Evolutionary conservation across 768 basidiomycete species (phyloP), one percentile per base, ranked within the genome.

Genomic region (Kwoniella sp.): DNA sequence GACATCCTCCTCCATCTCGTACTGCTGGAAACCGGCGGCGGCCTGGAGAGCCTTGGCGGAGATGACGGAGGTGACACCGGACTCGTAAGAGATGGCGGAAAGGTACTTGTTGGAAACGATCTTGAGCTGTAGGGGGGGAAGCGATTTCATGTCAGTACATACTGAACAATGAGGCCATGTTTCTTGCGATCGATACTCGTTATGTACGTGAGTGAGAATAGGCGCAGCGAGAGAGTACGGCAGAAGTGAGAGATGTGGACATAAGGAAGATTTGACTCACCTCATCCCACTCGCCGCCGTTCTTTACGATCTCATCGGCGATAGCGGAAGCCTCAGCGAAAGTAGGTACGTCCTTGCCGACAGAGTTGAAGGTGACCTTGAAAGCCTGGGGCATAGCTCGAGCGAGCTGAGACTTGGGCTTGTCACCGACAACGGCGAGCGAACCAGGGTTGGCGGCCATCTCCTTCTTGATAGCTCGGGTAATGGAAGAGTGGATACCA

Each of bases 401-500:
- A 15, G 84, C 80, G 55, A 99, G 87, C 82, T 99, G 96, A 48
- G 85, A 85, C 84, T 98, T 98, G 76, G 90, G 89, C 86, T 97
- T 98, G 87, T 99, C 96, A 65, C 96, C 96, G 61, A 97, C 85
- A 75, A 96, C 85, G 83, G 92, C 88, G 80, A 97, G 75, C 2
- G 88, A 54, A 21, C 81, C 79, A 48, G 83, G 82, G 73, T 86
- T 85, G 29, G 79, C 63, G 33, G 71, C 82, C 60, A 94, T 76
- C 29, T 86, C 88, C 61, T 85, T 86, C 71, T 91, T 90, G 55
- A 92, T 90, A 60, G 87, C 86, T 82, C 97, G 96, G 71, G 89
- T 85, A 78, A 98, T 91, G 58, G 92, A 92, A 46, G 95, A 98
- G 84, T 98, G 95, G 76, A 99, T 95, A 85, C 96, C 95, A 83